Base-by-base conservation (phyloP, 176 grass and related monocot species). In the Zoysia japonica region DNA sequence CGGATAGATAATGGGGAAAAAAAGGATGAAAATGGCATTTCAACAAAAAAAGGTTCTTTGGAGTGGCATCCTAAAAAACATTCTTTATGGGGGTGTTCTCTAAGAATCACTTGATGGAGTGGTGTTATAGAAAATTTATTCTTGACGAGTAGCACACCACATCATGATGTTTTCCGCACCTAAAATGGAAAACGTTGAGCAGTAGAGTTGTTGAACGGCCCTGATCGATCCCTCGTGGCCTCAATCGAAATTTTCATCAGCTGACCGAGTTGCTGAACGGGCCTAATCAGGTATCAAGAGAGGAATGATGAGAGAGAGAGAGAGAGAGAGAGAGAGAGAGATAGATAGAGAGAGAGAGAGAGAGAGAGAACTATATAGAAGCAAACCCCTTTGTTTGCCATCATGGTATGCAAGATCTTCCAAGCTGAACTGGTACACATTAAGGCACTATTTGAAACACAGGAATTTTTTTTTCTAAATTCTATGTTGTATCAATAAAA, bases 291-390 rank as follows among this genome's bases (percentile, higher is more conserved):
- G 7, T 47, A 75, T 28, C 68, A 10, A 11, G 54, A 69, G 54
- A 19, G 13, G 47, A 77, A 78, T 63, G 66, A 84, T 84, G 82
- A 70, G 74, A n/a, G 38, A 13, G 70, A 75, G 80, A 83, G 37
- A 78, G 70, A 75, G 80, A 83, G 37, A 78, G 70, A 75, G 80
- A 83, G 37, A 78, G 70, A 75, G 80, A 83, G 37, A 78, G n/a
- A n/a, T n/a, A n/a, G n/a, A n/a, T n/a, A 70, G 74, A n/a, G 38
- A 13, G 82, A 70, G 74, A n/a, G 38, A 13, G 82, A 70, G 74
- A n/a, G 38, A 13, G 70, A 75, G 80, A 83, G 37, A 78, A 38
- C 63, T 45, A 50, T 45, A 64, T 57, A 64, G n/a, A 62, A 54
- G 74, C 46, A 63, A 78, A 52, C 73, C 39, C 44, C 12, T 77